These are phyloP conservation scores for Lobosporangium transversale DNA, from an alignment of 192 early-diverging fungal genomes.

Conservation along the genomic window DNA sequence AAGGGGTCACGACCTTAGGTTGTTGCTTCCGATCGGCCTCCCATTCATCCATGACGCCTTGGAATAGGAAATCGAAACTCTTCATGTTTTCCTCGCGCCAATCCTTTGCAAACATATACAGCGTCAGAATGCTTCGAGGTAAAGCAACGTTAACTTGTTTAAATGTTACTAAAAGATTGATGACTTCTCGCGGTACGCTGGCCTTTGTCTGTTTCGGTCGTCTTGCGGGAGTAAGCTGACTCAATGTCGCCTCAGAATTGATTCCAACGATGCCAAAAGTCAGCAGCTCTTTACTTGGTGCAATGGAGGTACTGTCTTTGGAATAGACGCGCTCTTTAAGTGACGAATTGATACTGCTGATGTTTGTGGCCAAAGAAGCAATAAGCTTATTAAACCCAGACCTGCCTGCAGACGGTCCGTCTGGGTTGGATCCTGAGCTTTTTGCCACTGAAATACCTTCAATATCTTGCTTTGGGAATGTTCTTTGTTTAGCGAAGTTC, in stretches of 20 bases:
- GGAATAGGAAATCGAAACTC: slow-evolving; percentile 75
- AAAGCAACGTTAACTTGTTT: slow-evolving; percentile 57
- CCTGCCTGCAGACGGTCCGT: slow-evolving; percentile 24
- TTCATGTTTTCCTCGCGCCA: slow-evolving; percentile 75
- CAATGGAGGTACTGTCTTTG: slow-evolving; percentile 32
- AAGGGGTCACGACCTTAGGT: slow-evolving; percentile 20
- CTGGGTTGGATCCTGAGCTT: slow-evolving; percentile 46
- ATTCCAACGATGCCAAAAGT: slow-evolving; percentile 56
- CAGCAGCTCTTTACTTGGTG: slow-evolving; percentile 46
- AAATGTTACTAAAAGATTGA: slow-evolving; percentile 61
- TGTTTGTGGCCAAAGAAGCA: slow-evolving; percentile 51
- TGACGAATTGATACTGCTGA: slow-evolving; percentile 52
- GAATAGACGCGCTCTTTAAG: slow-evolving; percentile 44
- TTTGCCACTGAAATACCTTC: slow-evolving; percentile 48
- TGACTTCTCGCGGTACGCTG: slow-evolving; percentile 43
- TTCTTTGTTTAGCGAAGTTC: slow-evolving; percentile 52
- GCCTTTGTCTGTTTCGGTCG: slow-evolving; percentile 46
- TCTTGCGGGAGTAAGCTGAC: slow-evolving; percentile 40
- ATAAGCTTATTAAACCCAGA: slow-evolving; percentile 49
- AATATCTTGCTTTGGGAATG: slow-evolving; percentile 33
- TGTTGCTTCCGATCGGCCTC: slow-evolving; percentile 61
- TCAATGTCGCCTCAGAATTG: slow-evolving; percentile 56
- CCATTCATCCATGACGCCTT: slow-evolving; percentile 73
- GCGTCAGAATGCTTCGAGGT: slow-evolving; percentile 73
- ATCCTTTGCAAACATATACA: slow-evolving; percentile 80